Percentiles rank a stretch among this genome's conserved stretches.
These are phyloP conservation scores for Schizosaccharomyces versatilis DNA, from an alignment of 1,139 yeast genomes.

Conservation along the genomic window DNA sequence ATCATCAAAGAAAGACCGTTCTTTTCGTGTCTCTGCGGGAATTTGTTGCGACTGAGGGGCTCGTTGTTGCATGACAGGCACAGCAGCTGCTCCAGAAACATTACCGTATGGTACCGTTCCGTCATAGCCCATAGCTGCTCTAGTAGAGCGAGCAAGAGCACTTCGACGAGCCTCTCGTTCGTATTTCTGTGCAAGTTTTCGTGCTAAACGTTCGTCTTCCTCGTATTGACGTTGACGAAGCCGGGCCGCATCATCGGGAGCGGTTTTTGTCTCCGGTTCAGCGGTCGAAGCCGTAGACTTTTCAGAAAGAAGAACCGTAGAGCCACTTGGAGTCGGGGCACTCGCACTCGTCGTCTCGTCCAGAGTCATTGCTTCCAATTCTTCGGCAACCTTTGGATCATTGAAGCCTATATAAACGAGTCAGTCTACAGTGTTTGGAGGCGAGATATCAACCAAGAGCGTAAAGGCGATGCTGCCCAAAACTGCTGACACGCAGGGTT, in stretches of 20 bases:
- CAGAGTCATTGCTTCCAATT: not conserved
- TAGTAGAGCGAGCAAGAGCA: too few species aligned
- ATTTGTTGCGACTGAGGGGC: too few species aligned
- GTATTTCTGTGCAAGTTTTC: constrained; percentile 54
- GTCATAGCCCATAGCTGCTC: too few species aligned
- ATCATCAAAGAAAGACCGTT: not conserved
- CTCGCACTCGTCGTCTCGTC: constrained; percentile 27
- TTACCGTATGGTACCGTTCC: too few species aligned
- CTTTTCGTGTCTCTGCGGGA: not conserved
- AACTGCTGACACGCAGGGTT: too few species aligned
- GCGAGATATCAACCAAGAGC: not conserved
- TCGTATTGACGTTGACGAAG: constrained; percentile 26
- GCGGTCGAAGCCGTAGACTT: constrained; percentile 17
- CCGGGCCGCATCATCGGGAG: constrained; percentile 3
- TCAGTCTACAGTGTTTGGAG: not conserved
- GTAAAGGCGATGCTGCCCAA: too few species aligned
- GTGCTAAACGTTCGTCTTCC: constrained; percentile 68
- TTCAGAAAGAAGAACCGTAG: constrained; percentile 20
- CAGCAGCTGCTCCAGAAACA: too few species aligned
- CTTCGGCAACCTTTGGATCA: constrained; percentile 1
- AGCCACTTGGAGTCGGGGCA: constrained; percentile 26
- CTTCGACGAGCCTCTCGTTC: constrained; percentile 16
- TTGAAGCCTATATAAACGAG: not conserved
- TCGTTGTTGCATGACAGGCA: too few species aligned
- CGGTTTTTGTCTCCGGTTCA: not conserved